Evolutionary conservation across 1,139 yeast species (phyloP).

Genomic region (Suhomyces maxii): DNA sequence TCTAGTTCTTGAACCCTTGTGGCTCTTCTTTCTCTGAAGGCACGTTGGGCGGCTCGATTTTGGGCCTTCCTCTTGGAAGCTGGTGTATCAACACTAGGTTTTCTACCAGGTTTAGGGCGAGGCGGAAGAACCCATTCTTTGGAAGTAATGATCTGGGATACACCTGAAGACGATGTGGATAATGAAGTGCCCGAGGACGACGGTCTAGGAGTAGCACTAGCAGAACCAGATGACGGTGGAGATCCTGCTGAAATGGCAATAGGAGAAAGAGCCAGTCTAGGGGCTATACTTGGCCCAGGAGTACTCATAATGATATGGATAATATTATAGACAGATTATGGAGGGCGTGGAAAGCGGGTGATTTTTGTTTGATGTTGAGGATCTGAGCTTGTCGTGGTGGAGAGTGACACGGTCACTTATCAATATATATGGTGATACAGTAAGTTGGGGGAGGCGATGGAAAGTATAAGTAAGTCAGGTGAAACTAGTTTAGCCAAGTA

Average conservation of each 20-base stretch:
- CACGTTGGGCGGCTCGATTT: conserved; percentile 93
- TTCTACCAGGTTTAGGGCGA: conserved; percentile 86
- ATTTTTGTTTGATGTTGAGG: not conserved
- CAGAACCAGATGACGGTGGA: conserved; percentile 1
- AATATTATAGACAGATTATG: not conserved
- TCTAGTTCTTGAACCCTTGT: conserved; percentile 53
- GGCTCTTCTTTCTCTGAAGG: conserved; percentile 82
- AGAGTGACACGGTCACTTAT: too few species aligned
- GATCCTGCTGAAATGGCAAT: conserved; percentile 19
- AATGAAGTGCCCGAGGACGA: not conserved
- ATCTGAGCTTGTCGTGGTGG: too few species aligned
- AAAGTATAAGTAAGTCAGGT: too few species aligned
- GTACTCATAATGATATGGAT: conserved; percentile 4
- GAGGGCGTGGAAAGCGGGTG: not conserved
- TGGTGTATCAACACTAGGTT: conserved; percentile 75
- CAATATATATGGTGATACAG: too few species aligned
- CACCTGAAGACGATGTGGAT: conserved; percentile 3
- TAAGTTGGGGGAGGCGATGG: too few species aligned
- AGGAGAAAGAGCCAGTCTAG: conserved; percentile 41
- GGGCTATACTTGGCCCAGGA: conserved; percentile 26
- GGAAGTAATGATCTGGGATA: conserved; percentile 62
- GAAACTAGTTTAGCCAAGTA: too few species aligned
- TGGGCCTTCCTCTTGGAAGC: conserved; percentile 85
- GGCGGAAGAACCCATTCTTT: conserved; percentile 92
- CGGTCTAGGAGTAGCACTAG: not conserved